Conservation (phyloP, 1,284 basidiomycete species). For the Calocybe gambosa region DNA sequence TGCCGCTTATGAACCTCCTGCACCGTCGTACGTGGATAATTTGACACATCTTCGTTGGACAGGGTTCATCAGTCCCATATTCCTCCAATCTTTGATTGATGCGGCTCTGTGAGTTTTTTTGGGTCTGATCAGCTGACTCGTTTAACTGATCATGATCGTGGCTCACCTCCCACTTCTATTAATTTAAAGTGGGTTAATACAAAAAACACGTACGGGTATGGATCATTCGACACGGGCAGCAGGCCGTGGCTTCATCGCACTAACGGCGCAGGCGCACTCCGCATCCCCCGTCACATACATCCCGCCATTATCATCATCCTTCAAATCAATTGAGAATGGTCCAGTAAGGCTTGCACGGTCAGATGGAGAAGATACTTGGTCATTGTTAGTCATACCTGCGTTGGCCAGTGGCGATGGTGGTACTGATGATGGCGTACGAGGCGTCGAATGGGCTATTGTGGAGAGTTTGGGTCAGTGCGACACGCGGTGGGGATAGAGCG, state of each 20-base stretch:
- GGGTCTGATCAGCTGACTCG: neutral
- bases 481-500: constrained; percentile 40
- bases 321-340: constrained; percentile 6
- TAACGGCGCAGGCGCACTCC: constrained; percentile 32
- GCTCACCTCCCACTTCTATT: constrained; percentile 8
- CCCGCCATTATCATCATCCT: constrained; percentile 16
- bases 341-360: constrained; percentile 33
- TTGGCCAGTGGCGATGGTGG: neutral
- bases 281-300: constrained; percentile 42
- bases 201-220: neutral
- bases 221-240: constrained; percentile 7
- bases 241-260: constrained; percentile 23
- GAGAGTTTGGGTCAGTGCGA: constrained; percentile 47
- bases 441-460: constrained; percentile 33
- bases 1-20: constrained; percentile 40
- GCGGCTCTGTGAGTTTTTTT: constrained; percentile 30
- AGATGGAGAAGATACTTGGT: constrained; percentile 48
- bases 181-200: neutral
- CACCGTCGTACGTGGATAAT: constrained; percentile 35
- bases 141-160: neutral
- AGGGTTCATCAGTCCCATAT: constrained; percentile 46
- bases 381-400: constrained; percentile 28
- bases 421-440: neutral
- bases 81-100: constrained; percentile 46
- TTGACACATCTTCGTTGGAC: constrained; percentile 51